Evolutionary conservation across 2,329 filamentous ascomycete species (phyloP).

Genomic region (Cladophialophora bantiana): DNA sequence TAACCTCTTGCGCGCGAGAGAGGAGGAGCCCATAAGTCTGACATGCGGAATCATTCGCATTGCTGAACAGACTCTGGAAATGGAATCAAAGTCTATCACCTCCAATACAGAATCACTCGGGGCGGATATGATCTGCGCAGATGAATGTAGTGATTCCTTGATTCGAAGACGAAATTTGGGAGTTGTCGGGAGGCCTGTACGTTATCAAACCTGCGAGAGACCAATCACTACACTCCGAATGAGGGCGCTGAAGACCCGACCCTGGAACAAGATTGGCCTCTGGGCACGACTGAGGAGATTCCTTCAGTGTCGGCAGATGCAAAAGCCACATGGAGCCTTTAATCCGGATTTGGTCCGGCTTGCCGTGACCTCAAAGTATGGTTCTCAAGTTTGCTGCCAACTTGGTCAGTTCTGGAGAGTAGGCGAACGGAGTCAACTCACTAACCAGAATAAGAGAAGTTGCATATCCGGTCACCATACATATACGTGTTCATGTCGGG

Average conservation of each 20-base stretch:
- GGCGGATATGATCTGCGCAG: neutral
- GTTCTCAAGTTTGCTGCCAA: slow-evolving; percentile 21
- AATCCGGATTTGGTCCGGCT: neutral
- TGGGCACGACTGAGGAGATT: neutral
- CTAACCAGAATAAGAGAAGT: slow-evolving; percentile 13
- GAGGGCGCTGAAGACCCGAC: neutral
- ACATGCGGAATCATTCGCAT: neutral
- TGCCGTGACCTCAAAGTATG: slow-evolving; percentile 12
- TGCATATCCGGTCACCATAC: neutral
- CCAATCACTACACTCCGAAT: neutral
- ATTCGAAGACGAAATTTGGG: neutral
- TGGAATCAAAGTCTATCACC: neutral
- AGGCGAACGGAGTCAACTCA: neutral
- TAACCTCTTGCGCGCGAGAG: neutral
- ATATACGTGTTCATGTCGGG: neutral
- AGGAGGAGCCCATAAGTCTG: neutral
- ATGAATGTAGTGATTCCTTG: neutral
- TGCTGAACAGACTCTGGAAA: neutral
- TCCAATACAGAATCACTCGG: neutral
- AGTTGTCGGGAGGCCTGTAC: neutral
- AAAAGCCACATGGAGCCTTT: neutral
- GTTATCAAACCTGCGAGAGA: neutral
- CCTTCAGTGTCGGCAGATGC: slow-evolving; percentile 7
- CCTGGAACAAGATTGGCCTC: neutral
- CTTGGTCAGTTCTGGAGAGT: slow-evolving; percentile 11